phyloP scores from a whole-genome alignment of 2,329 filamentous ascomycete species.

The Clonostachys rosea region DNA sequence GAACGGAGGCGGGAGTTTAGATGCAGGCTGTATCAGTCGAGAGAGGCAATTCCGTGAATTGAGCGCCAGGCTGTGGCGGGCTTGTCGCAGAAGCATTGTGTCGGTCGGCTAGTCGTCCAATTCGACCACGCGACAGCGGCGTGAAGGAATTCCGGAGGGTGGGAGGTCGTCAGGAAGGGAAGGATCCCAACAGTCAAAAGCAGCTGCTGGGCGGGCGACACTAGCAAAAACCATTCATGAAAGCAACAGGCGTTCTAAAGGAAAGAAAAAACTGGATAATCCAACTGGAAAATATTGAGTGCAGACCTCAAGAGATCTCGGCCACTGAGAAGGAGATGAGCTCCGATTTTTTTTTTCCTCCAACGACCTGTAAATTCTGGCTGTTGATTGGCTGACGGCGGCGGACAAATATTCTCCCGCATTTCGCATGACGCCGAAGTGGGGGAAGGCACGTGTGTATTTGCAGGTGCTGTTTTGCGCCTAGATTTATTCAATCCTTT shows the following conservation, averaged over 20 bases:
- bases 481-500: too few relatives aligned
- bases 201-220: not conserved
- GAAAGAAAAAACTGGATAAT: not conserved
- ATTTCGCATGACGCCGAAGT: too few relatives aligned
- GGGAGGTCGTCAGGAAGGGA: not conserved
- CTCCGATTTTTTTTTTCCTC: not conserved
- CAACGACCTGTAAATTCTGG: too few relatives aligned
- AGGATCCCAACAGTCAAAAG: not conserved
- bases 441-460: too few relatives aligned
- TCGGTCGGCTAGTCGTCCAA: not conserved
- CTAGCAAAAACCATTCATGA: not conserved
- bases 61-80: slow-evolving; percentile 2
- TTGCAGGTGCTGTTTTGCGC: too few relatives aligned
- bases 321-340: not conserved
- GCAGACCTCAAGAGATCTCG: too few relatives aligned
- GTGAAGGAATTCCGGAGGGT: not conserved
- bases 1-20: not conserved
- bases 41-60: not conserved
- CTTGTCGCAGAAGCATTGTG: slow-evolving; percentile 6
- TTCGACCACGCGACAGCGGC: too few relatives aligned
- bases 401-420: too few relatives aligned
- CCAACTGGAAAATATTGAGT: not conserved
- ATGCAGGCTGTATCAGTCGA: not conserved
- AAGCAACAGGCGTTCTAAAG: not conserved
- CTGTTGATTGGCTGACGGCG: too few relatives aligned